Percentiles rank a stretch among this genome's conserved stretches.
Conservation (phyloP, 805 yeast genomes). For the Spathaspora boniae region DNA sequence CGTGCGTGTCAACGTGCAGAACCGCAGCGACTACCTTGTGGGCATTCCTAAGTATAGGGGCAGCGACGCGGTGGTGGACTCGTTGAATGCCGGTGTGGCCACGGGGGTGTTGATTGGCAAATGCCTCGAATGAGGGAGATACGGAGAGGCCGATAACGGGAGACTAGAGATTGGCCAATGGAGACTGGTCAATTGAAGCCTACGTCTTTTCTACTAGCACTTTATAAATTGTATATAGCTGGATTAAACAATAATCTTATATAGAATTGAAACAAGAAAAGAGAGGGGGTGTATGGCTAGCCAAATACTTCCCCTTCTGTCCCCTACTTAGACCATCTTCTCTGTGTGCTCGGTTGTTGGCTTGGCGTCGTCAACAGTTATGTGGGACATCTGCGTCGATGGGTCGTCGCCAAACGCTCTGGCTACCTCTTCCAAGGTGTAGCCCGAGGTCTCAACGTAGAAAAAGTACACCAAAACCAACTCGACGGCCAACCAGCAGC, state of each 20-base stretch:
- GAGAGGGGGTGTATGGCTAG: too few relatives aligned
- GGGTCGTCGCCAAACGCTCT: slow-evolving; percentile 40
- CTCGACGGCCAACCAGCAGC: slow-evolving; percentile 27
- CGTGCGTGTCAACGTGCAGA: slow-evolving; percentile 60
- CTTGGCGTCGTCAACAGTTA: too few relatives aligned
- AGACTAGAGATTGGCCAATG: neutral
- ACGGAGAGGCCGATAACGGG: slow-evolving; percentile 7
- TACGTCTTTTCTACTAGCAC: too few relatives aligned
- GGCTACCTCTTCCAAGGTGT: slow-evolving; percentile 42
- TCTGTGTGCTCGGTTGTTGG: too few relatives aligned
- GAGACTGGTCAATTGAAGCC: too few relatives aligned
- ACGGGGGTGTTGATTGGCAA: slow-evolving; percentile 59
- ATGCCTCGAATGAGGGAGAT: too few relatives aligned
- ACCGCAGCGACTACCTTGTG: slow-evolving; percentile 53
- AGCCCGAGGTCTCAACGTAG: slow-evolving; percentile 42
- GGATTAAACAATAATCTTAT: too few relatives aligned
- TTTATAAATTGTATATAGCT: too few relatives aligned
- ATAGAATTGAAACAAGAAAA: too few relatives aligned
- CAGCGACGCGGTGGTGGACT: slow-evolving; percentile 51
- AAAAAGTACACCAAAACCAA: slow-evolving; percentile 26
- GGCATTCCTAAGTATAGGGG: slow-evolving; percentile 33
- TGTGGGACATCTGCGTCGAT: too few relatives aligned
- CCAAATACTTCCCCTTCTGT: too few relatives aligned
- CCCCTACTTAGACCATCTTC: too few relatives aligned
- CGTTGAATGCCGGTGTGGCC: slow-evolving; percentile 88